Conservation (phyloP, 1,284 basidiomycete species). For the Irpex sp. region DNA sequence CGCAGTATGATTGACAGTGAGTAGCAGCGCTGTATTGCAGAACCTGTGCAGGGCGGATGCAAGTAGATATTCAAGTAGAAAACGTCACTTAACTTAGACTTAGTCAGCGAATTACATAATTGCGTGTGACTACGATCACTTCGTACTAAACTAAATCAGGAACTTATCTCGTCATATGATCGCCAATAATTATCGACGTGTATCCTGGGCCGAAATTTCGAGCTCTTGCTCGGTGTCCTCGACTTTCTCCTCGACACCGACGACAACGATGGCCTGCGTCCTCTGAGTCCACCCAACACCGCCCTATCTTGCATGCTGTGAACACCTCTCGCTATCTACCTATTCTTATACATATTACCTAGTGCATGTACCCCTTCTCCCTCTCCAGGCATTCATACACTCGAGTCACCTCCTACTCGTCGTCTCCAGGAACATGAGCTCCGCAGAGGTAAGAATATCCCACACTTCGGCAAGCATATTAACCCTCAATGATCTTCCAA, state of each 20-base stretch:
- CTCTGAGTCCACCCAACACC: neutral
- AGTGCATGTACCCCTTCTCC: slow-evolving; percentile 11
- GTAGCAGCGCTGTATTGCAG: neutral
- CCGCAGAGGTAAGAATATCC: slow-evolving; percentile 4
- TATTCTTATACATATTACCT: slow-evolving; percentile 10
- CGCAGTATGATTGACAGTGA: too few species aligned
- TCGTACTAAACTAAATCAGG: neutral
- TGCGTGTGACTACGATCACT: neutral
- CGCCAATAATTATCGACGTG: neutral
- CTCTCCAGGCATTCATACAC: slow-evolving; percentile 1
- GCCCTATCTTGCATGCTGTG: slow-evolving; percentile 2
- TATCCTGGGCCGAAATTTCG: neutral
- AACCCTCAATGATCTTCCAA: neutral
- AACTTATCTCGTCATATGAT: neutral
- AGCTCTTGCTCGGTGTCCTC: neutral
- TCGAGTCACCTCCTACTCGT: slow-evolving; percentile 11
- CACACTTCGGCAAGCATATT: neutral
- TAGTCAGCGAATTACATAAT: neutral
- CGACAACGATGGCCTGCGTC: slow-evolving; percentile 10
- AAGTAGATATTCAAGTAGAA: neutral
- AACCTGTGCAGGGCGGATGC: neutral
- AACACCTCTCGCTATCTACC: neutral
- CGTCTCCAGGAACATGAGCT: slow-evolving; percentile 13
- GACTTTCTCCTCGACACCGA: slow-evolving; percentile 6
- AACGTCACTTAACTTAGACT: neutral